A percentile compares a stretch with the other conserved stretches of the same genome.
Conservation (phyloP, 108 stramenopile genomes). For the Nitzschia palea region DNA sequence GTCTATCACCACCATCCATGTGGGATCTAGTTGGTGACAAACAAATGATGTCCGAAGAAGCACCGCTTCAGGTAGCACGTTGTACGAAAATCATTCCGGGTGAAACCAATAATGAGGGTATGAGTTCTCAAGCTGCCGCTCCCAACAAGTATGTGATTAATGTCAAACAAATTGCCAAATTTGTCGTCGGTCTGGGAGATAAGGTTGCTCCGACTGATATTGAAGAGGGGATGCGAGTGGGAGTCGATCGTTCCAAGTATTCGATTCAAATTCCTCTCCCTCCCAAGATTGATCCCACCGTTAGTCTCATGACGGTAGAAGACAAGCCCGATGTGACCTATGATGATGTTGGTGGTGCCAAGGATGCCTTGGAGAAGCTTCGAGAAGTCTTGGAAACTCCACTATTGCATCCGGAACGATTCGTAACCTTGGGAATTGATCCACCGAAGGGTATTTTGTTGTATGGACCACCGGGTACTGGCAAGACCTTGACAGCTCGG, state of each 20-base stretch:
- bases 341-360: constrained; percentile 99
- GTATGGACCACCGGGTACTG: constrained; percentile 96
- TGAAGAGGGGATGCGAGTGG: constrained; percentile 99
- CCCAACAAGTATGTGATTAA: constrained; percentile 98
- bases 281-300: constrained; percentile 99
- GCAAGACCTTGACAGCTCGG: constrained; percentile 92
- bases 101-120: constrained; percentile 23
- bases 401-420: constrained; percentile 95
- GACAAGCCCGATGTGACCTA: constrained; percentile 99
- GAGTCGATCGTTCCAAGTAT: constrained; percentile 96
- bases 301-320: constrained; percentile 98
- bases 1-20: constrained; percentile 94
- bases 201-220: constrained; percentile 99
- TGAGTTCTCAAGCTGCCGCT: constrained; percentile 9
- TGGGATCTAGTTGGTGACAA: constrained; percentile 99
- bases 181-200: constrained; percentile 96
- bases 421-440: constrained; percentile 96
- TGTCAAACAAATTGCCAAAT: constrained; percentile 99
- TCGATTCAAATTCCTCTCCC: constrained; percentile 98
- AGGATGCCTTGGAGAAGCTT: constrained; percentile 96
- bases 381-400: constrained; percentile 95
- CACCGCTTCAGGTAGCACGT: constrained; percentile 95
- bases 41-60: constrained; percentile 99
- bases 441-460: constrained; percentile 97
- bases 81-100: constrained; percentile 97